Evolutionary conservation across 2,329 filamentous ascomycete genomes (phyloP).

Genomic region (Trichoderma koningiopsis): DNA sequence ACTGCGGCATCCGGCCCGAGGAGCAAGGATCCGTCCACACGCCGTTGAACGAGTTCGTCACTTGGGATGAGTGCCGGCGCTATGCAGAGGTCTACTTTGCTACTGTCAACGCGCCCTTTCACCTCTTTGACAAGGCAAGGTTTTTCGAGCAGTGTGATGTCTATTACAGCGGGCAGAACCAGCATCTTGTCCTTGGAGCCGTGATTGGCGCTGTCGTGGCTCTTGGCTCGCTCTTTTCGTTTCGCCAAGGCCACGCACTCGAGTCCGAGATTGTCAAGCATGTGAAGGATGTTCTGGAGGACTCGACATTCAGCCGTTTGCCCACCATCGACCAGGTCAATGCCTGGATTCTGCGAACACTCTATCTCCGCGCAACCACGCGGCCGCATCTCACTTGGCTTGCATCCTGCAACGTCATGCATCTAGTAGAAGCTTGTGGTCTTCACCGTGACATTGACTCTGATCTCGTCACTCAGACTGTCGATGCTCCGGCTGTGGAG

Average conservation of each 20-base stretch:
- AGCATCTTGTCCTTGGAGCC: slow-evolving; percentile 23
- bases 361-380: slow-evolving; percentile 28
- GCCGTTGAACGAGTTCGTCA: slow-evolving; percentile 10
- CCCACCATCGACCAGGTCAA: slow-evolving; percentile 28
- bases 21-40: slow-evolving; percentile 1
- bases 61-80: slow-evolving; percentile 22
- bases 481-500: slow-evolving; percentile 5
- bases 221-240: slow-evolving; percentile 28
- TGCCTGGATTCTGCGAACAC: slow-evolving; percentile 28
- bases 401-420: slow-evolving; percentile 28
- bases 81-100: slow-evolving; percentile 26
- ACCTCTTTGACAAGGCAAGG: slow-evolving; percentile 19
- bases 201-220: slow-evolving; percentile 26
- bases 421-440: slow-evolving; percentile 27
- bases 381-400: slow-evolving; percentile 28
- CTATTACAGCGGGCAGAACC: background rate
- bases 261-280: slow-evolving; percentile 26
- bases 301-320: slow-evolving; percentile 7
- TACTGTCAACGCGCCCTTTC: slow-evolving; percentile 24
- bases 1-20: slow-evolving; percentile 28
- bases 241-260: slow-evolving; percentile 13
- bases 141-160: slow-evolving; percentile 4
- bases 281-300: slow-evolving; percentile 19
- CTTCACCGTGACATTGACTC: slow-evolving; percentile 26
- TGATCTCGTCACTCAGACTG: background rate